Conservation (phyloP, 1,284 basidiomycete genomes). For the Tausonia pullulans region DNA sequence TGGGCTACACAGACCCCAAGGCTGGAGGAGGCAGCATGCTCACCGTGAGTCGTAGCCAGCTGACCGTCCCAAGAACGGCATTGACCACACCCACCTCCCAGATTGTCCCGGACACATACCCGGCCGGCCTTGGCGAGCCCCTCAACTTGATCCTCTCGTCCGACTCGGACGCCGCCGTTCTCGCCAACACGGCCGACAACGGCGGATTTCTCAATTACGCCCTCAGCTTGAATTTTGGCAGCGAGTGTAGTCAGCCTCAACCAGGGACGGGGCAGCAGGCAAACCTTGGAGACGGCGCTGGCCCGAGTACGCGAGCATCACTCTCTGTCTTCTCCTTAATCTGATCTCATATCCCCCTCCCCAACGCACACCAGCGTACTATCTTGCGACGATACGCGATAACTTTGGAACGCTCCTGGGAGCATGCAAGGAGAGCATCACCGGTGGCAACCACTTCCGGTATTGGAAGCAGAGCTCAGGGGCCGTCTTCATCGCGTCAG, state of each 20-base stretch:
- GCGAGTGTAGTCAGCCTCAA: conserved; percentile 78
- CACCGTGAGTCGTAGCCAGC: no score
- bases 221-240: conserved; percentile 52
- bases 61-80: no score
- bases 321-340: neutral
- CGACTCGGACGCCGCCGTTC: conserved; percentile 59
- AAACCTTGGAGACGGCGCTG: conserved; percentile 62
- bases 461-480: conserved; percentile 74
- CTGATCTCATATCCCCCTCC: neutral
- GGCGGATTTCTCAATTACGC: conserved; percentile 76
- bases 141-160: conserved; percentile 78
- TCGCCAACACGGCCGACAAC: conserved; percentile 48
- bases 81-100: conserved; percentile 21
- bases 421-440: conserved; percentile 68
- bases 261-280: conserved; percentile 55
- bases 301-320: conserved; percentile 45
- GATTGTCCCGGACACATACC: conserved; percentile 52
- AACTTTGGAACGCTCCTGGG: conserved; percentile 57
- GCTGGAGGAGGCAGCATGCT: no score
- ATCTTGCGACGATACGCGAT: conserved; percentile 67
- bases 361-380: conserved; percentile 44
- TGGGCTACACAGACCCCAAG: no score
- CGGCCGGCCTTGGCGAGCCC: conserved; percentile 72
- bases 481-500: conserved; percentile 60
- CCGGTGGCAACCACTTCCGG: conserved; percentile 82